Percentiles rank a stretch among this genome's conserved stretches.
These are phyloP conservation scores for Phytopythium oedochilum DNA, from an alignment of 352 stramenopile species.

Conservation along the genomic window DNA sequence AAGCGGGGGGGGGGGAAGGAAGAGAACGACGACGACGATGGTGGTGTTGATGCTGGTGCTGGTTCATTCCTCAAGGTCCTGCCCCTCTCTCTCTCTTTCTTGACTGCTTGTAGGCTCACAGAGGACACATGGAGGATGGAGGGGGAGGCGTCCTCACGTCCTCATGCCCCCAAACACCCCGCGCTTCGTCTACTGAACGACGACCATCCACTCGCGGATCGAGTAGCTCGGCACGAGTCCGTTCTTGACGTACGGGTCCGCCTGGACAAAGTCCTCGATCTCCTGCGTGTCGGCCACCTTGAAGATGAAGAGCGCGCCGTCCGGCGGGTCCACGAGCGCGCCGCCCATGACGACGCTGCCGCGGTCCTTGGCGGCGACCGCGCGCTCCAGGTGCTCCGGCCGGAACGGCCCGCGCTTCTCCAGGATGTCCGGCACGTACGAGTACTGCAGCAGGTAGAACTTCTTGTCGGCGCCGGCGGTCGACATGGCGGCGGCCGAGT, in stretches of 20 bases:
- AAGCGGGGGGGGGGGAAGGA: too few relatives aligned
- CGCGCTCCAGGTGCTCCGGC: slow-evolving; percentile 50
- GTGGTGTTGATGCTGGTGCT: too few relatives aligned
- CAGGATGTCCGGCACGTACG: slow-evolving; percentile 72
- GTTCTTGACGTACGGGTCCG: slow-evolving; percentile 72
- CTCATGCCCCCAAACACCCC: too few relatives aligned
- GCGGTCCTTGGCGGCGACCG: slow-evolving; percentile 41
- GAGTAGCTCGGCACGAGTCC: slow-evolving; percentile 58
- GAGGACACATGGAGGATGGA: too few relatives aligned
- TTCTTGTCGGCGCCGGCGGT: slow-evolving; percentile 40
- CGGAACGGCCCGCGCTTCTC: slow-evolving; percentile 69
- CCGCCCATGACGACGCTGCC: slow-evolving; percentile 66
- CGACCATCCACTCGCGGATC: slow-evolving; percentile 75
- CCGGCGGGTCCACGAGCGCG: slow-evolving; percentile 57
- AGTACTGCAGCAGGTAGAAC: slow-evolving; percentile 68
- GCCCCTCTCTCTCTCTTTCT: too few relatives aligned
- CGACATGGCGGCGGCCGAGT: slow-evolving; percentile 29
- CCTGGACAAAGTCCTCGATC: slow-evolving; percentile 61
- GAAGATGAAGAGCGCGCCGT: slow-evolving; percentile 65
- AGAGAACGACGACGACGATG: too few relatives aligned
- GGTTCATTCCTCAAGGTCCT: too few relatives aligned
- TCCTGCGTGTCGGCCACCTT: slow-evolving; percentile 42
- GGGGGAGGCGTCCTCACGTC: too few relatives aligned
- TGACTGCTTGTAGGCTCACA: too few relatives aligned
- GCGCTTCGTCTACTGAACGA: slow-evolving; percentile 26